Evolutionary conservation across 192 early-diverging fungal species (phyloP).

Genomic region (Phlyctochytrium bullatum): DNA sequence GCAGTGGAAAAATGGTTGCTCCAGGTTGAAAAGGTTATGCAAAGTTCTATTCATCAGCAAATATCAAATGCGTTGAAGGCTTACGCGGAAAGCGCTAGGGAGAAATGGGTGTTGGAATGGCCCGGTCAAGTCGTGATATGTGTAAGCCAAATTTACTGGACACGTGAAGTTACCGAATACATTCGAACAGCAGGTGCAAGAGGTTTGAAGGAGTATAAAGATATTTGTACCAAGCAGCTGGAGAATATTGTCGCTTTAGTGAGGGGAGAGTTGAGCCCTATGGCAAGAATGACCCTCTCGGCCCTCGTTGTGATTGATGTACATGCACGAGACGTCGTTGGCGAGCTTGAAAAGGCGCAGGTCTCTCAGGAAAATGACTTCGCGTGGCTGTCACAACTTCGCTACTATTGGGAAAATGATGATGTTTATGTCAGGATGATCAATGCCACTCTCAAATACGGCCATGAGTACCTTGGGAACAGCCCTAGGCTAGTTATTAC

Average conservation of each 20-base stretch:
- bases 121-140: slow-evolving; percentile 60
- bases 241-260: slow-evolving; percentile 56
- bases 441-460: slow-evolving; percentile 60
- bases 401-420: slow-evolving; percentile 63
- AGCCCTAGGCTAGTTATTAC: slow-evolving; percentile 56
- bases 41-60: slow-evolving; percentile 55
- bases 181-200: slow-evolving; percentile 42
- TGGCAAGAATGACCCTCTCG: slow-evolving; percentile 58
- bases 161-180: slow-evolving; percentile 54
- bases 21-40: slow-evolving; percentile 63
- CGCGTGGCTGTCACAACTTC: slow-evolving; percentile 60
- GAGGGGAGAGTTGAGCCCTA: slow-evolving; percentile 54
- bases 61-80: slow-evolving; percentile 51
- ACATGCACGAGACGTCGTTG: slow-evolving; percentile 57
- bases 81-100: slow-evolving; percentile 47
- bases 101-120: slow-evolving; percentile 60
- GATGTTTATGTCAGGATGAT: slow-evolving; percentile 61
- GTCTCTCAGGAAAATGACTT: slow-evolving; percentile 52
- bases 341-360: slow-evolving; percentile 44
- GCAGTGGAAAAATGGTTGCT: slow-evolving; percentile 61
- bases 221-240: slow-evolving; percentile 50
- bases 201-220: slow-evolving; percentile 41
- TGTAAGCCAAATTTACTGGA: slow-evolving; percentile 63
- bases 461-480: slow-evolving; percentile 61
- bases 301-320: slow-evolving; percentile 62